A percentile compares a stretch with the other conserved stretches of the same genome.
These are phyloP conservation scores for Botrytis squamosa DNA, from an alignment of 2,329 filamentous ascomycete genomes.

Conservation along the genomic window DNA sequence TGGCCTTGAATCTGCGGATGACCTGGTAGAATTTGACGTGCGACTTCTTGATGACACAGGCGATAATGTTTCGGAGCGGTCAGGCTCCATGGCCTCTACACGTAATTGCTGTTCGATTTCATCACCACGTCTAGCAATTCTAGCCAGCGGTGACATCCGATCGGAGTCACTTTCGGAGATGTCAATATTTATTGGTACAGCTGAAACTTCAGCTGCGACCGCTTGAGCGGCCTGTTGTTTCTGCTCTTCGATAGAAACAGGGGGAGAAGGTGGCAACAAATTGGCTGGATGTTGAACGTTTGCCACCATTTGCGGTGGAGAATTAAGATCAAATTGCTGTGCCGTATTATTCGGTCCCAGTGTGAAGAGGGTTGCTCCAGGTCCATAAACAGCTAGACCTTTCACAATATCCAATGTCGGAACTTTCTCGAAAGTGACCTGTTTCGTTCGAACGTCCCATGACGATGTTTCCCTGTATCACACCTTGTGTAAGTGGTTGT, in stretches of 20 bases:
- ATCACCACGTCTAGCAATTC: slow-evolving; percentile 70
- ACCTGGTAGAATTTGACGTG: slow-evolving; percentile 48
- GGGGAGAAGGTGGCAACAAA: slow-evolving; percentile 75
- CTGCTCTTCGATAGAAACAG: slow-evolving; percentile 75
- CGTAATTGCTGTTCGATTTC: slow-evolving; percentile 33
- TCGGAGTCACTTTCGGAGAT: slow-evolving; percentile 76
- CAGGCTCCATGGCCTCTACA: slow-evolving; percentile 29
- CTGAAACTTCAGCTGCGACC: slow-evolving; percentile 42
- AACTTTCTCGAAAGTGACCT: slow-evolving; percentile 85
- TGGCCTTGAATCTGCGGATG: slow-evolving; percentile 55
- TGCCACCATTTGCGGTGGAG: slow-evolving; percentile 73
- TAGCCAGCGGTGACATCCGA: slow-evolving; percentile 71
- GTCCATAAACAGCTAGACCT: slow-evolving; percentile 84
- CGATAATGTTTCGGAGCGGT: slow-evolving; percentile 37
- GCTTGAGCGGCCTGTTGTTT: slow-evolving; percentile 43
- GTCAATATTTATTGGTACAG: slow-evolving; percentile 55
- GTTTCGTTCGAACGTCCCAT: slow-evolving; percentile 98
- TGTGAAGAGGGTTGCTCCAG: slow-evolving; percentile 89
- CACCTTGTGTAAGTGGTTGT: slow-evolving; percentile 40
- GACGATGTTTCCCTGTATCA: slow-evolving; percentile 74
- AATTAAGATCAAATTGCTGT: slow-evolving; percentile 93
- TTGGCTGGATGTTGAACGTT: slow-evolving; percentile 85
- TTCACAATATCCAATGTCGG: slow-evolving; percentile 79
- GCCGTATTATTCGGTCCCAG: slow-evolving; percentile 83
- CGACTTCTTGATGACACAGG: slow-evolving; percentile 39